phyloP scores from a whole-genome alignment of 2,329 filamentous ascomycete genomes.

The Colletotrichum chlorophyti region DNA sequence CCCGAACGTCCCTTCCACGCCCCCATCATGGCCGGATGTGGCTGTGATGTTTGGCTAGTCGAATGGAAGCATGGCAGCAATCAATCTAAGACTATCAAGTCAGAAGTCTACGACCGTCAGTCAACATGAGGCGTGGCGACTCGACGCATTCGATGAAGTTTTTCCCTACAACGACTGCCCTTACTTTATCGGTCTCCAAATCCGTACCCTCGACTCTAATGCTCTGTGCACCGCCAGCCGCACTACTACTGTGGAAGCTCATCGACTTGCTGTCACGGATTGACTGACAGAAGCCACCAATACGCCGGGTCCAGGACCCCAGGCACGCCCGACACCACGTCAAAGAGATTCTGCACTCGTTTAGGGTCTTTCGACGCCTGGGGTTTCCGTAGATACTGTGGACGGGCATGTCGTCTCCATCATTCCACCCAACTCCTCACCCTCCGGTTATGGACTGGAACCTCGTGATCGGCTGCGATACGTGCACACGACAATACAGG shows the following conservation, averaged over 20 bases:
- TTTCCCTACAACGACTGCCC: too few species aligned
- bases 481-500: too few species aligned
- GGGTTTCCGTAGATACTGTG: too few species aligned
- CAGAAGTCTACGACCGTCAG: background rate
- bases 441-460: too few species aligned
- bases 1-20: too few species aligned
- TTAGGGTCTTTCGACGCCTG: background rate
- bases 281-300: constrained; percentile 23
- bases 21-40: background rate
- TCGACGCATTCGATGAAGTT: background rate
- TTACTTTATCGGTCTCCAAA: too few species aligned
- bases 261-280: constrained; percentile 15
- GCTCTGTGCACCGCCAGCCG: background rate
- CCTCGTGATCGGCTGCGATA: background rate
- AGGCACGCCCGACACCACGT: background rate
- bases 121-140: background rate
- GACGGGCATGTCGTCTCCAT: too few species aligned
- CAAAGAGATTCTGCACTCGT: constrained; percentile 7
- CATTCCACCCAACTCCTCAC: too few species aligned
- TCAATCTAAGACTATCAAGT: too few species aligned
- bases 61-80: too few species aligned
- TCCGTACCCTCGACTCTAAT: too few species aligned
- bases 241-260: background rate
- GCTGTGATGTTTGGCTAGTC: too few species aligned
- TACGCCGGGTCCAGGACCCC: background rate